Base-by-base conservation (phyloP, 2,329 filamentous ascomycete genomes). In the Exophiala oligosperma region DNA sequence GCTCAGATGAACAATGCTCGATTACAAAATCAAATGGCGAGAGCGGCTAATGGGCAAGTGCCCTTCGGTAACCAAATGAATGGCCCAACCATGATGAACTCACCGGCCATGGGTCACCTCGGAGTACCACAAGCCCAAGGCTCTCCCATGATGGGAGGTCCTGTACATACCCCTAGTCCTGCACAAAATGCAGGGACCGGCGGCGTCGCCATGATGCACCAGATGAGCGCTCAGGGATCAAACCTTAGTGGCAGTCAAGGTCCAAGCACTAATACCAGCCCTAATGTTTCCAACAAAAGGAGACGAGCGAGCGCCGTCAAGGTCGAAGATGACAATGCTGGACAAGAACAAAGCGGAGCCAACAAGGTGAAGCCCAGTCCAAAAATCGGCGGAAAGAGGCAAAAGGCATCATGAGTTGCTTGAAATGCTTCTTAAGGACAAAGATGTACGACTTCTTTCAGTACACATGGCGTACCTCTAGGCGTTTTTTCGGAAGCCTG, bases 261-360 rank as follows among this genome's bases (percentile, higher is more conserved):
- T 2, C 76, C 80, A 7, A 85, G 82, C 66, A 82, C 83, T 32
- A 86, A 84, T 64, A 85, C 84, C 4, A 87, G 84, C 64, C 84
- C 84, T 2, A 85, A 83, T 64, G 79, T 84, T 44, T 80, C 74
- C 49, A 70, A 69, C 65, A 87, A 87, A 71, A 76, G 81, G 58
- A 79, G 84, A 59, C 76, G 84, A 59, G 72, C 79, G 26, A 86
- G 84, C 70, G 80, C 80, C 12, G 82, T 85, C 56, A 87, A 87
- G 70, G 72, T 80, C 53, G 84, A 86, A 65, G 76, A 73, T 40
- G 83, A 85, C 48, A 83, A 83, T 46, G 68, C 65, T 54, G 72
- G 70, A 29, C 85, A 85, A 60, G 77, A 77, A 35, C 66, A 72
- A 35, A 72, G 64, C 14, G 73, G 69, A 50, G 62, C 70, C 14